Evolutionary conservation across 1,284 basidiomycete species (phyloP), one percentile per base, ranked within the genome.

Genomic region (Sanguinoderma infundibulare): DNA sequence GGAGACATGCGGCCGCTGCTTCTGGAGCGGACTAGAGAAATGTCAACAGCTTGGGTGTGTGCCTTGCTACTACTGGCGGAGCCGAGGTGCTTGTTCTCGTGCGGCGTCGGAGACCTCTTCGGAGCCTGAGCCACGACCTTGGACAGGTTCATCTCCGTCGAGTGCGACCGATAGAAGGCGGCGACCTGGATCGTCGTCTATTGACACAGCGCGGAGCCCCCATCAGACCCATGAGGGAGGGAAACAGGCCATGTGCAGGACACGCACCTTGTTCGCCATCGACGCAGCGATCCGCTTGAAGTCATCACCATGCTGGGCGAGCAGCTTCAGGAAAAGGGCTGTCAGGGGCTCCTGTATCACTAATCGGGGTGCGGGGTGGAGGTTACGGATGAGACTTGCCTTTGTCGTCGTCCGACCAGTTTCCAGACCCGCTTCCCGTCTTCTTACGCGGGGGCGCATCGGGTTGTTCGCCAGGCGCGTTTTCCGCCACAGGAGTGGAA

Each of bases 111-210:
- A 0, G 74, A 73, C n/a, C 72, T 72, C 60, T 72, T 75, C 2
- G 73, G 71, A 9, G 77, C 78, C 22, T 64, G 64, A 1, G 72
- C 70, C 6, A 75, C 76, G n/a, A 81, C 74, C 42, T 71, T 73
- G 49, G 75, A 78, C 10, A 87, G 72, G 55, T 80, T 73, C 61
- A 86, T 74, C 55, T 80, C 80, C 42, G 74, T 76, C 30, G 73
- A 66, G 64, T 88, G 81, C 53, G 75, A 74, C 62, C 80, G 81
- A 69, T 87, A 89, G 73, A 83, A 94, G 70, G 89, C 88, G 62
- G 81, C 82, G 52, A 92, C 90, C 80, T 95, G 93, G 8, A 87
- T 81, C 3, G 87, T 85, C 9, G 91, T 93, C 87, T 88, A 58
- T 32, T 54, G n/a, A 17, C 63, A 40, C 64, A 55, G 34, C 55